These are phyloP conservation scores for Coniochaeta sp. DNA, from an alignment of 2,329 filamentous ascomycete species.

Conservation along the genomic window DNA sequence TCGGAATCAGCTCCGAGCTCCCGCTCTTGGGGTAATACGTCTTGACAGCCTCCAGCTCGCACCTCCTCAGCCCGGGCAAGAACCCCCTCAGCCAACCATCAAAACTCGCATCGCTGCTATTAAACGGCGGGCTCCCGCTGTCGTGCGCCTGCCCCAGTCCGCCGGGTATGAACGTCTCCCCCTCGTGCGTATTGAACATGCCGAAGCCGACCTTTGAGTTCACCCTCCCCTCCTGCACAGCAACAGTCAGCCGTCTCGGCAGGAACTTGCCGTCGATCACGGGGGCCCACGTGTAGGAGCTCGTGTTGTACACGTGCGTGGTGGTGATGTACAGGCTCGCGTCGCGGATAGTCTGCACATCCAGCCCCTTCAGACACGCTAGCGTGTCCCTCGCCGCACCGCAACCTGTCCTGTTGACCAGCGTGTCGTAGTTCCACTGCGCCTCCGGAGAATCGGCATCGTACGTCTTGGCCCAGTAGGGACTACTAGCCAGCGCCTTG, in stretches of 20 bases:
- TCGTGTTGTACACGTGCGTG: constrained; percentile 45
- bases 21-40: constrained; percentile 40
- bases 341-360: constrained; percentile 46
- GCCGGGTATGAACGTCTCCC: constrained; percentile 54
- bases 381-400: constrained; percentile 33
- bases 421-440: constrained; percentile 40
- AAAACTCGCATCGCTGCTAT: constrained; percentile 38
- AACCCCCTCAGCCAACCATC: constrained; percentile 46
- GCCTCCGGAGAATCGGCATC: constrained; percentile 40
- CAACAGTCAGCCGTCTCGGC: constrained; percentile 35
- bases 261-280: constrained; percentile 50
- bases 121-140: neutral
- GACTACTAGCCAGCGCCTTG: constrained; percentile 31
- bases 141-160: constrained; percentile 34
- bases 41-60: constrained; percentile 31
- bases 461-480: constrained; percentile 56
- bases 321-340: constrained; percentile 41
- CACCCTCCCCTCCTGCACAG: constrained; percentile 26
- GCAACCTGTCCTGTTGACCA: constrained; percentile 42
- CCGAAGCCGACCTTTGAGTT: constrained; percentile 40
- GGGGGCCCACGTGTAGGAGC: constrained; percentile 52
- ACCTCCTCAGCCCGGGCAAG: constrained; percentile 36
- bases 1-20: constrained; percentile 35
- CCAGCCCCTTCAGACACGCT: constrained; percentile 27
- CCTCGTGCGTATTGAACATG: constrained; percentile 58